These are phyloP conservation scores for Lagenaria siceraria DNA, from an alignment of 306 rosid species.

Conservation along the genomic window DNA sequence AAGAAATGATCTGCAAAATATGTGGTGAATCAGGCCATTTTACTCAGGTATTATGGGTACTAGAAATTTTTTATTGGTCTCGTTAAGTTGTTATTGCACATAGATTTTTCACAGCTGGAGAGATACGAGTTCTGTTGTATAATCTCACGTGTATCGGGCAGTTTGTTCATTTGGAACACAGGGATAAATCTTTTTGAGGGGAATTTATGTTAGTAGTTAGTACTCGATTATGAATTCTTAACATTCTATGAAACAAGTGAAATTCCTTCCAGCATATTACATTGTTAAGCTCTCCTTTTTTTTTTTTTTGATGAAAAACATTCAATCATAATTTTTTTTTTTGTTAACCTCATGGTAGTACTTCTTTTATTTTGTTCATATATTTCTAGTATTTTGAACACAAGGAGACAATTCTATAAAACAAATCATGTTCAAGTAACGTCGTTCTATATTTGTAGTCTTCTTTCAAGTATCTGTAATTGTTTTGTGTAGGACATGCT, in stretches of 20 bases:
- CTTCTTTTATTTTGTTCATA: neutral
- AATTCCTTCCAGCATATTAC: neutral
- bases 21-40: constrained; percentile 97
- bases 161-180: neutral
- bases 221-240: neutral
- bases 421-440: too few relatives aligned
- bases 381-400: neutral
- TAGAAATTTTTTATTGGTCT: neutral
- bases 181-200: neutral
- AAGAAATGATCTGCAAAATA: constrained; percentile 92
- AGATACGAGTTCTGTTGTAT: neutral
- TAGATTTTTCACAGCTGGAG: neutral
- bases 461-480: neutral
- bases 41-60: constrained; percentile 57
- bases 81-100: neutral
- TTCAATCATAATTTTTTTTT: too few relatives aligned
- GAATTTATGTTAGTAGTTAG: neutral
- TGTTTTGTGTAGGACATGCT: neutral
- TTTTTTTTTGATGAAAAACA: too few relatives aligned
- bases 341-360: neutral
- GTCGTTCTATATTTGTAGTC: neutral
- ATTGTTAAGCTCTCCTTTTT: too few relatives aligned
- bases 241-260: neutral
- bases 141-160: neutral
- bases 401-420: too few relatives aligned